phyloP scores from a whole-genome alignment of 139 green algal genomes.

The Yamagishiella unicocca region DNA sequence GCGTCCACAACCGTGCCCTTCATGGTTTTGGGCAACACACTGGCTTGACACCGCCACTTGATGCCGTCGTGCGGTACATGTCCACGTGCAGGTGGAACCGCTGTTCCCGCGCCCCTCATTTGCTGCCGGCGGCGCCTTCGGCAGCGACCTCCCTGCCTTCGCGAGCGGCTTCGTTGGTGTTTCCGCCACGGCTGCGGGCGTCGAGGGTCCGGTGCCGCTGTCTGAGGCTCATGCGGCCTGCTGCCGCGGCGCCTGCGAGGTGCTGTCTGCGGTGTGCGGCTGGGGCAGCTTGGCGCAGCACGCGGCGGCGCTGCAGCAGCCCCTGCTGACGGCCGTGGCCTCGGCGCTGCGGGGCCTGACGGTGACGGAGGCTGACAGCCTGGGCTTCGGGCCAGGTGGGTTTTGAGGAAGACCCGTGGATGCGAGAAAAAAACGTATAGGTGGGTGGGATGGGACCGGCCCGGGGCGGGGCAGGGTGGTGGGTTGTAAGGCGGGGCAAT shows the following conservation, averaged over 20 bases:
- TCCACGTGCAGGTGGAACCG: constrained; percentile 16
- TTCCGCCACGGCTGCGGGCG: neutral
- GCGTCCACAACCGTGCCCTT: too few relatives aligned
- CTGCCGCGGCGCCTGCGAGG: constrained; percentile 10
- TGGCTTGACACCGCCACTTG: too few relatives aligned
- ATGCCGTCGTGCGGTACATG: too few relatives aligned
- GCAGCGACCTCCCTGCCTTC: neutral
- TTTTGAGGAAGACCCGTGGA: too few relatives aligned
- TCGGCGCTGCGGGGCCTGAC: neutral
- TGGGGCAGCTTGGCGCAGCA: neutral
- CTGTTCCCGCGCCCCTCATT: constrained; percentile 16
- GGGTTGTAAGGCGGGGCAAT: too few relatives aligned
- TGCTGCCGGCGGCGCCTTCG: neutral
- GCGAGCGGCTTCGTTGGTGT: too few relatives aligned
- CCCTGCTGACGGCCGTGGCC: neutral
- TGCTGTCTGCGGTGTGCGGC: constrained; percentile 8
- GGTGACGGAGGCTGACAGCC: constrained; percentile 1
- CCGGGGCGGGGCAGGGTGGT: too few relatives aligned
- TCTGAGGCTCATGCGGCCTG: constrained; percentile 17
- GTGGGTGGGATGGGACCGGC: too few relatives aligned
- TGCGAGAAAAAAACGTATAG: too few relatives aligned
- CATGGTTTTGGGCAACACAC: too few relatives aligned
- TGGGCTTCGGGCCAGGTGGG: neutral
- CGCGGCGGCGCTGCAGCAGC: neutral
- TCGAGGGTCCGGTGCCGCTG: neutral